phyloP scores from a whole-genome alignment of 2,329 filamentous ascomycete species.

The Fusarium vanettenii region DNA sequence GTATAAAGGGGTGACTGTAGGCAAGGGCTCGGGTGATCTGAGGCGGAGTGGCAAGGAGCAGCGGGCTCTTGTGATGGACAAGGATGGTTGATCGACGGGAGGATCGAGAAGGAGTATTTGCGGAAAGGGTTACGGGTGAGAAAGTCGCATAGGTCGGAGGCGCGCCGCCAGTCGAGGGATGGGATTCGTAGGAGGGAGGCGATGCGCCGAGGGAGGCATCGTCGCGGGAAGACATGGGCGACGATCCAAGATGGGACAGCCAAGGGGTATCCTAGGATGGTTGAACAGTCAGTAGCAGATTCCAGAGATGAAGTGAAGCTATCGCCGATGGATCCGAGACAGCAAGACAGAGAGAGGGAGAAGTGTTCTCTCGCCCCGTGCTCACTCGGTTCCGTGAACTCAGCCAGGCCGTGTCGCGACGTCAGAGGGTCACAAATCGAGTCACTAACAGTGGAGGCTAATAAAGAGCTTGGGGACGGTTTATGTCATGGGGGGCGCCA shows the following conservation, averaged over 20 bases:
- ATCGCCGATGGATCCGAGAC: not conserved
- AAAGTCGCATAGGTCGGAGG: conserved; percentile 88
- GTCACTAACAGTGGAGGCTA: conserved; percentile 25
- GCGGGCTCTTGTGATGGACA: conserved; percentile 94
- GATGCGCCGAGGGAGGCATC: conserved; percentile 50
- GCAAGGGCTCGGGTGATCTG: conserved; percentile 94
- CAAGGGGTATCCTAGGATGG: conserved; percentile 57
- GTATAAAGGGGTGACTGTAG: conserved; percentile 93
- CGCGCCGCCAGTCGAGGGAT: conserved; percentile 51
- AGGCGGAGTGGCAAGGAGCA: conserved; percentile 92
- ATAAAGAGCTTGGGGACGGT: conserved; percentile 15
- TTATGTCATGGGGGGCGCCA: conserved; percentile 42
- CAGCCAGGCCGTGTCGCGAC: conserved; percentile 34
- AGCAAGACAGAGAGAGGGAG: not conserved
- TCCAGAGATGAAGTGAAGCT: not conserved
- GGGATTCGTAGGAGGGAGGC: conserved; percentile 48
- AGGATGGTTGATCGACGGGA: conserved; percentile 88
- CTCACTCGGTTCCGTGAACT: conserved; percentile 17
- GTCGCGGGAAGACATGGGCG: conserved; percentile 54
- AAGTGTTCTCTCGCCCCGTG: conserved; percentile 6
- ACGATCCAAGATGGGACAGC: conserved; percentile 58
- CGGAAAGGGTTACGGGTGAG: conserved; percentile 82
- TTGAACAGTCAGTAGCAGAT: conserved; percentile 32
- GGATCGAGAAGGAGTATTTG: conserved; percentile 69
- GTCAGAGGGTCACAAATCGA: conserved; percentile 33